phyloP scores from a whole-genome alignment of 2,329 filamentous ascomycete genomes.

The Diaporthe sp. region DNA sequence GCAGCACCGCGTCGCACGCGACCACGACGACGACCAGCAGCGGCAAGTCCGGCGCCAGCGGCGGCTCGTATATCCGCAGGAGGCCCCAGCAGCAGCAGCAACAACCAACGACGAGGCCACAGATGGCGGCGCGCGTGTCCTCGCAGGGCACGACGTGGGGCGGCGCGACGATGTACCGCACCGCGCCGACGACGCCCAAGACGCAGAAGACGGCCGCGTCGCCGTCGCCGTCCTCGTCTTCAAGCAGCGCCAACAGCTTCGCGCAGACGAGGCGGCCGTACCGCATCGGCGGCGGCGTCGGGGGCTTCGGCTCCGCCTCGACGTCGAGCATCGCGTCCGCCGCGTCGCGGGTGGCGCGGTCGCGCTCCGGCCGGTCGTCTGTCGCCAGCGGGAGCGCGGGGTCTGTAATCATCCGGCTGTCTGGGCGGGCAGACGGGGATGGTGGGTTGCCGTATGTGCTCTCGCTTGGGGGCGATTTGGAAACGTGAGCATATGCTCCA shows the following conservation, averaged over 20 bases:
- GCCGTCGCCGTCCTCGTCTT: constrained; percentile 47
- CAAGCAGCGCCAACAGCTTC: constrained; percentile 57
- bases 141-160: constrained; percentile 57
- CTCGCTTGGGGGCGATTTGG: constrained; percentile 44
- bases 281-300: constrained; percentile 48
- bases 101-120: constrained; percentile 42
- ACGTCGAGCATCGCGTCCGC: constrained; percentile 53
- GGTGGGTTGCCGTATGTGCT: constrained; percentile 56
- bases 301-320: constrained; percentile 45
- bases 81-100: constrained; percentile 38
- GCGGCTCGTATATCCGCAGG: constrained; percentile 38
- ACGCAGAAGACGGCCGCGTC: constrained; percentile 58
- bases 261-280: constrained; percentile 59
- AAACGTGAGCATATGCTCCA: background rate
- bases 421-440: constrained; percentile 52
- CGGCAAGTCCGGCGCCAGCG: constrained; percentile 8
- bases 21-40: constrained; percentile 34
- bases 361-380: constrained; percentile 45
- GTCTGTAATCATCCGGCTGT: constrained; percentile 62
- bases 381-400: constrained; percentile 49
- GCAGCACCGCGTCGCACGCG: constrained; percentile 43
- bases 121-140: constrained; percentile 53
- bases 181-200: constrained; percentile 67
- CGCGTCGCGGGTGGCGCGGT: background rate
- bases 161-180: constrained; percentile 57